Conservation (phyloP, 2,329 filamentous ascomycete species). For the Blastomyces silverae region DNA sequence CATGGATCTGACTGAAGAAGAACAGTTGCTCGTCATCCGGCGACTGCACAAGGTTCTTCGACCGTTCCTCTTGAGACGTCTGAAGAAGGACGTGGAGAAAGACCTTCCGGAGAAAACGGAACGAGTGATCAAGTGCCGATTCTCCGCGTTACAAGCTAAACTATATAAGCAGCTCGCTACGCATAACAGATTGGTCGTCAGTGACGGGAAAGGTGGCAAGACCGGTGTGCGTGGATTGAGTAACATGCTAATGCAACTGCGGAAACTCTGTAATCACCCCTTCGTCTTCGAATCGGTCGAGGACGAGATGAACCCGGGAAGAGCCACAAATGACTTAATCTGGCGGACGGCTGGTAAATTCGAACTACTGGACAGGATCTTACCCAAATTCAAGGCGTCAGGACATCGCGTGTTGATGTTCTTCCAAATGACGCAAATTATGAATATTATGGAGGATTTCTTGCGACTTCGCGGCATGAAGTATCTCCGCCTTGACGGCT, state of each 20-base stretch:
- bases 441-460: conserved; percentile 99
- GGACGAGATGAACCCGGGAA: conserved; percentile 91
- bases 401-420: conserved; percentile 98
- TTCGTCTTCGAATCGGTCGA: conserved; percentile 98
- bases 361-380: conserved; percentile 80
- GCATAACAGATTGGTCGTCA: conserved; percentile 88
- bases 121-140: conserved; percentile 98
- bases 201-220: conserved; percentile 92
- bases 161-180: conserved; percentile 97
- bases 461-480: conserved; percentile 73
- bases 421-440: conserved; percentile 99
- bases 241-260: conserved; percentile 99
- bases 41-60: conserved; percentile 96
- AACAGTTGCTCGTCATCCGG: conserved; percentile 94
- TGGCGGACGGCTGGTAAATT: conserved; percentile 98
- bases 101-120: conserved; percentile 98
- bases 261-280: conserved; percentile 97
- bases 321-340: conserved; percentile 80
- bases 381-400: conserved; percentile 87
- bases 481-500: conserved; percentile 90
- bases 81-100: conserved; percentile 99
- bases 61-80: conserved; percentile 92
- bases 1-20: conserved; percentile 99
- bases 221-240: conserved; percentile 87
- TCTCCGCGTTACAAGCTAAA: conserved; percentile 86